Conservation (phyloP, 352 stramenopile genomes). For the Halophytophthora batemanensis region DNA sequence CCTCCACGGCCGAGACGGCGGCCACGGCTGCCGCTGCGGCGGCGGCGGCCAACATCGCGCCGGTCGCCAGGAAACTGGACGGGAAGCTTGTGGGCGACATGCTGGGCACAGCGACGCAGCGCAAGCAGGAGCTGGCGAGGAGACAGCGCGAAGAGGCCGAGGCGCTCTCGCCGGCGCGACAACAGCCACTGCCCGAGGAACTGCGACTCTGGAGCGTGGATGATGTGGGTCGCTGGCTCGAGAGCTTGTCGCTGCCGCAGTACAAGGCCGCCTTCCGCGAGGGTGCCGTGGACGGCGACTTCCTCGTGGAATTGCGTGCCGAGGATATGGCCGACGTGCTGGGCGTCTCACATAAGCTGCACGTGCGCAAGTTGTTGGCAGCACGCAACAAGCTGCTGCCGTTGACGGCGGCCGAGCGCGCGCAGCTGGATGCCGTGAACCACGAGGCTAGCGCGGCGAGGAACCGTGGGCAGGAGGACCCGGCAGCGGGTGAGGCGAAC, state of each 20-base stretch:
- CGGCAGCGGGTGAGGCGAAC: slow-evolving; percentile 17
- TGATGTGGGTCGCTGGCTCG: slow-evolving; percentile 91
- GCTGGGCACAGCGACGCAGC: slow-evolving; percentile 53
- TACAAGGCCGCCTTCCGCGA: slow-evolving; percentile 91
- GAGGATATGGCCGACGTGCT: slow-evolving; percentile 91
- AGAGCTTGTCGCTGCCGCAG: slow-evolving; percentile 85
- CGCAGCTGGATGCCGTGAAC: slow-evolving; percentile 61
- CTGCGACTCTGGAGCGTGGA: slow-evolving; percentile 85
- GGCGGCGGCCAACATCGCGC: slow-evolving; percentile 85
- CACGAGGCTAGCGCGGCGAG: slow-evolving; percentile 45
- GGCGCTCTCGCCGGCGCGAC: slow-evolving; percentile 37
- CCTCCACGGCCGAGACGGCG: slow-evolving; percentile 85
- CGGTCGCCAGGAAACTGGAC: slow-evolving; percentile 52
- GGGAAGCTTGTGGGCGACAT: slow-evolving; percentile 65
- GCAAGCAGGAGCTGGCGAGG: slow-evolving; percentile 75
- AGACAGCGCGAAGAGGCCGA: slow-evolving; percentile 60
- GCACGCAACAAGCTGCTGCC: slow-evolving; percentile 87
- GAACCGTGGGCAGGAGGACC: slow-evolving; percentile 23
- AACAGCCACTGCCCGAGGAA: slow-evolving; percentile 67
- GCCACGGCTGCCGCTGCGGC: slow-evolving; percentile 83
- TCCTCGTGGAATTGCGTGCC: slow-evolving; percentile 89
- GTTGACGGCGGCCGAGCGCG: slow-evolving; percentile 68
- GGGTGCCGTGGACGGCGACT: slow-evolving; percentile 89
- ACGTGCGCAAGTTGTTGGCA: slow-evolving; percentile 89
- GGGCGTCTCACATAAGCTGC: slow-evolving; percentile 88